Conservation (phyloP, 75 land plant species). For the Picea sitchensis region DNA sequence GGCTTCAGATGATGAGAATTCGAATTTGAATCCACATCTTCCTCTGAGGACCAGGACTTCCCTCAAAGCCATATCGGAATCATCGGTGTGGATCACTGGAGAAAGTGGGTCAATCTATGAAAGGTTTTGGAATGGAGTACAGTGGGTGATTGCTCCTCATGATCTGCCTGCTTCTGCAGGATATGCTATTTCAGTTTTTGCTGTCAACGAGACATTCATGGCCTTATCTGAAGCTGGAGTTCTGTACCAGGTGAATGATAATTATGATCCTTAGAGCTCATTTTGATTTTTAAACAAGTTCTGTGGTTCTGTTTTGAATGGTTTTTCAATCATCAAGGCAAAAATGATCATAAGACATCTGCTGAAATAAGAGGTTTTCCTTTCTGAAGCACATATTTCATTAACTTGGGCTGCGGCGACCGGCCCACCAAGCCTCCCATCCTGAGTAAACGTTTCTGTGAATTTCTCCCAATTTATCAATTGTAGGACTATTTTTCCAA, state of each 20-base stretch:
- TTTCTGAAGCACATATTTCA: background rate
- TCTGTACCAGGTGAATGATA: slow-evolving; percentile 52
- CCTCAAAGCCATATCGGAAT: slow-evolving; percentile 58
- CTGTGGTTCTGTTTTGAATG: background rate
- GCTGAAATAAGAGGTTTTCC: background rate
- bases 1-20: slow-evolving; percentile 1
- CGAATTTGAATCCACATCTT: slow-evolving; percentile 15
- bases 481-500: background rate
- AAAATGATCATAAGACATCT: background rate
- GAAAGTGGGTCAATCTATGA: slow-evolving; percentile 81
- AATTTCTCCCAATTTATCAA: background rate
- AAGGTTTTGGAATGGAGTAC: slow-evolving; percentile 89
- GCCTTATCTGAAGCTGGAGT: slow-evolving; percentile 55
- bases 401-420: background rate
- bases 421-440: no score
- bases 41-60: slow-evolving; percentile 56
- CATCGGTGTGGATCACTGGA: slow-evolving; percentile 75
- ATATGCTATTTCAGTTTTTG: slow-evolving; percentile 47
- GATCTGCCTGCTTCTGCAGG: slow-evolving; percentile 59
- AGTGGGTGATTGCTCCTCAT: slow-evolving; percentile 82
- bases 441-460: background rate
- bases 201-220: slow-evolving; percentile 62
- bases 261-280: background rate
- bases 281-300: background rate
- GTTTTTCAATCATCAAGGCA: background rate